Evolutionary conservation across 2,329 filamentous ascomycete genomes (phyloP).

Genomic region (Diaporthe vexans): DNA sequence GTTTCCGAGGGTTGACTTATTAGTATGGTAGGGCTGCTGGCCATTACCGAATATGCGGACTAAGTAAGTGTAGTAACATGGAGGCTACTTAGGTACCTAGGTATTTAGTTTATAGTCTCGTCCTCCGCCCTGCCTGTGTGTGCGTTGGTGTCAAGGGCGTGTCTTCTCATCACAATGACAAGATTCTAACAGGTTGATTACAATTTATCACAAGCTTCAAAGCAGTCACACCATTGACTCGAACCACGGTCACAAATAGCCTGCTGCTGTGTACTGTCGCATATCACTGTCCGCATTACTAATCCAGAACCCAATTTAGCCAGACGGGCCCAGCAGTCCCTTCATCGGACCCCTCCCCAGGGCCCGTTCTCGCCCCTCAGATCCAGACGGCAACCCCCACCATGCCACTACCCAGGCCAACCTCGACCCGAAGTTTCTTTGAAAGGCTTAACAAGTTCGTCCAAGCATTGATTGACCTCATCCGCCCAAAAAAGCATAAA

Average conservation of each 20-base stretch:
- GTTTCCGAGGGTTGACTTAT: not conserved
- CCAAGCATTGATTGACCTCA: slow-evolving; percentile 36
- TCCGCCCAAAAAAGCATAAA: slow-evolving; percentile 33
- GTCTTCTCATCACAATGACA: not conserved
- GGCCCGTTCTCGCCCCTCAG: slow-evolving; percentile 10
- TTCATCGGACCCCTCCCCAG: slow-evolving; percentile 1
- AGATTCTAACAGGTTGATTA: not conserved
- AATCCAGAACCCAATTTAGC: slow-evolving; percentile 23
- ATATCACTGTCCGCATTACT: not conserved
- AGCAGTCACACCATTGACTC: not conserved
- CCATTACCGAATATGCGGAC: not conserved
- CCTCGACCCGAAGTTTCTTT: slow-evolving; percentile 35
- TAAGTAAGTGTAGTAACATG: not conserved
- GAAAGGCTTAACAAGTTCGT: slow-evolving; percentile 32
- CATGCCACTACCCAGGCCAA: slow-evolving; percentile 35
- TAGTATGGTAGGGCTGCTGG: not conserved
- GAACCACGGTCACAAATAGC: not conserved
- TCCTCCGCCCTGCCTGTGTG: not conserved
- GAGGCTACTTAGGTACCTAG: too few relatives aligned
- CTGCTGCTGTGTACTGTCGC: slow-evolving; percentile 8
- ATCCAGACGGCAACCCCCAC: slow-evolving; percentile 7
- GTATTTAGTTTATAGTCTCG: slow-evolving; percentile 1
- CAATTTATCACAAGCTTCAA: not conserved
- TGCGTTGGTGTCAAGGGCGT: not conserved
- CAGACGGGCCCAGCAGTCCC: slow-evolving; percentile 24